Conservation (phyloP, 352 stramenopile species). For the Pelagophyceae sp. region DNA sequence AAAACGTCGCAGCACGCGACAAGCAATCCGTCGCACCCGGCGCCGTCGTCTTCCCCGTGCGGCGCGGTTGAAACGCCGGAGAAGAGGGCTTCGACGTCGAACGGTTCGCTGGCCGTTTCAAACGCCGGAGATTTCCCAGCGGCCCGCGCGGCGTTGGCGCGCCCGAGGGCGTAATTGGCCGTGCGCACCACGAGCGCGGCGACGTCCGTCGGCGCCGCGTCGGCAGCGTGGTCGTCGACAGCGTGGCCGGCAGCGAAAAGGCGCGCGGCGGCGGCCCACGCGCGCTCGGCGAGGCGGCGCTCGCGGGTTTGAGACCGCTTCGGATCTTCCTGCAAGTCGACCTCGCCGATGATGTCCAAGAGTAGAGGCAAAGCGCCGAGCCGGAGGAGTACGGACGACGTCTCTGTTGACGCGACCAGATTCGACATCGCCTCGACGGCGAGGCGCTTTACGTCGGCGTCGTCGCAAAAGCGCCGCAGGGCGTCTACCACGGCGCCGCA, state of each 20-base stretch:
- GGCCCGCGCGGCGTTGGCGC: neutral
- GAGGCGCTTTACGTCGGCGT: neutral
- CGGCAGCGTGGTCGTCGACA: neutral
- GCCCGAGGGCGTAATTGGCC: neutral
- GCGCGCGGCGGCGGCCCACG: neutral
- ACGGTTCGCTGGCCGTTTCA: neutral
- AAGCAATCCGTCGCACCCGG: neutral
- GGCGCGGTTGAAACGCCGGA: too few species aligned
- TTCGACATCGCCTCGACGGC: neutral
- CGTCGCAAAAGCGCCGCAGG: neutral
- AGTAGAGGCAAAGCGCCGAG: neutral
- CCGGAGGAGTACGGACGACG: neutral
- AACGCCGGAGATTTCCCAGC: neutral
- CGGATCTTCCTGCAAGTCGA: neutral
- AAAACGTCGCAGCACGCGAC: constrained; percentile 5
- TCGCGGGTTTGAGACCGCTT: neutral
- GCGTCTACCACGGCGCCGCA: neutral
- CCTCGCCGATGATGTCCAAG: neutral
- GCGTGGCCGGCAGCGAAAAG: neutral
- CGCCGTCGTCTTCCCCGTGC: neutral
- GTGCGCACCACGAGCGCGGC: neutral
- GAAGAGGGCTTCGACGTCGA: neutral
- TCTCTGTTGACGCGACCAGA: neutral
- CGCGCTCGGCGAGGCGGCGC: neutral
- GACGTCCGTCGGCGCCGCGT: neutral